phyloP scores from a whole-genome alignment of 768 basidiomycete genomes.

The Agaricus sinodeliciosus region DNA sequence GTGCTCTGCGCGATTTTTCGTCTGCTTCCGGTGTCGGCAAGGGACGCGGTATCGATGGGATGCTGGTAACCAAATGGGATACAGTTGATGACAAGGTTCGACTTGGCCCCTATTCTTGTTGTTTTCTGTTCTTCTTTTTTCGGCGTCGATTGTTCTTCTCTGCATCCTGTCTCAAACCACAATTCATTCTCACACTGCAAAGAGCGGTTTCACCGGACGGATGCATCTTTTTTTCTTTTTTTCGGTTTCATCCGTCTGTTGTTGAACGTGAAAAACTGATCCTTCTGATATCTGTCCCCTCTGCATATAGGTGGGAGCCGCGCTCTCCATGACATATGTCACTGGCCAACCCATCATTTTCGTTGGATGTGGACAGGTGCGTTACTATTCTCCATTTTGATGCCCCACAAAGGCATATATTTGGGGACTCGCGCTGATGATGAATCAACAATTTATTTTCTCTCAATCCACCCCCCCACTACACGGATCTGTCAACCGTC shows the following conservation, averaged over 20 bases:
- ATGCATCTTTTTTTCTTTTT: background rate
- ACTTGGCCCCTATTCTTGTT: constrained; percentile 1
- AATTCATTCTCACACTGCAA: no score
- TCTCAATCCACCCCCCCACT: background rate
- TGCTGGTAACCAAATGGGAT: constrained; percentile 98
- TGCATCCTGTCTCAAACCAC: background rate
- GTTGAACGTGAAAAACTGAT: background rate
- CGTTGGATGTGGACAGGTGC: constrained; percentile 93
- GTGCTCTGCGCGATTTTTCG: constrained; percentile 89
- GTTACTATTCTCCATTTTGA: constrained; percentile 16
- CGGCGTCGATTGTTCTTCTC: background rate
- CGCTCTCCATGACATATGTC: constrained; percentile 98
- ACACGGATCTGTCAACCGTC: no score
- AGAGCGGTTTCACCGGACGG: no score
- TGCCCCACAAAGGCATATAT: background rate
- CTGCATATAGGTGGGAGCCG: constrained; percentile 79
- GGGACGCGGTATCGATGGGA: constrained; percentile 94
- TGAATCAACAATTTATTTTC: background rate
- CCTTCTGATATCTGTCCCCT: background rate
- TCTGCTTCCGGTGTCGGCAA: constrained; percentile 58
- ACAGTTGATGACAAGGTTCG: constrained; percentile 94
- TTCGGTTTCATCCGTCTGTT: background rate
- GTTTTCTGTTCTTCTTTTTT: constrained; percentile 1
- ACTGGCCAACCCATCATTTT: constrained; percentile 98
- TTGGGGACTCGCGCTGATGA: background rate